phyloP scores from a whole-genome alignment of 805 yeast genomes.

The Teunomyces stri region DNA sequence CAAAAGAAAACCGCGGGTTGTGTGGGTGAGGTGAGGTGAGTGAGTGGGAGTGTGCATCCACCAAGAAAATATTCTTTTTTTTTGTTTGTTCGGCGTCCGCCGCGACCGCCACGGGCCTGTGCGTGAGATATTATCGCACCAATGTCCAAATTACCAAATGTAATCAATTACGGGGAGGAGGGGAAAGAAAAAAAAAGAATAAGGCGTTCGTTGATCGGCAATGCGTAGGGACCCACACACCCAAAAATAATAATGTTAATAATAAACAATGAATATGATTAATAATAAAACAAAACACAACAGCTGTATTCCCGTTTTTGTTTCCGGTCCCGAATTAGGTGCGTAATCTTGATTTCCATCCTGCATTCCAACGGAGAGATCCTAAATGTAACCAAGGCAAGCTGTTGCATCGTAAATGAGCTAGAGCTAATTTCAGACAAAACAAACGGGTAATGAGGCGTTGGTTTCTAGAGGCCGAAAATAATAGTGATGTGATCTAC shows the following conservation, averaged over 20 bases:
- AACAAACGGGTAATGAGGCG: neutral
- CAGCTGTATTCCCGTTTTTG: neutral
- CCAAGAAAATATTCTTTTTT: no score
- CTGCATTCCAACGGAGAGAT: neutral
- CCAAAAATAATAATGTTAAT: neutral
- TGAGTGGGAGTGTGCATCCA: no score
- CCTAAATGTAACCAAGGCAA: neutral
- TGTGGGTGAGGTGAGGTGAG: no score
- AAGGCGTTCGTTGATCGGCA: neutral
- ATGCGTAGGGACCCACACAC: neutral
- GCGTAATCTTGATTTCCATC: constrained; percentile 1
- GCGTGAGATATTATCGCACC: neutral
- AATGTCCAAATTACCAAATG: neutral
- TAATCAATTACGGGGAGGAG: neutral
- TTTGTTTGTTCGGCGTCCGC: neutral
- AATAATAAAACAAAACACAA: neutral
- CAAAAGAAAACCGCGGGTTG: no score
- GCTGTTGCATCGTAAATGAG: constrained; percentile 2
- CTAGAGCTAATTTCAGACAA: neutral
- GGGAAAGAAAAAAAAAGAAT: neutral
- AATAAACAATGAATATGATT: neutral
- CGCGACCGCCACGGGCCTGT: neutral
- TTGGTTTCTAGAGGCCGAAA: neutral
- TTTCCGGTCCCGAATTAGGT: neutral
- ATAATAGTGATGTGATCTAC: neutral